A percentile compares a stretch with the other conserved stretches of the same genome.
Evolutionary conservation across 306 rosid genomes (phyloP).

Genomic region (Corylus americana): DNA sequence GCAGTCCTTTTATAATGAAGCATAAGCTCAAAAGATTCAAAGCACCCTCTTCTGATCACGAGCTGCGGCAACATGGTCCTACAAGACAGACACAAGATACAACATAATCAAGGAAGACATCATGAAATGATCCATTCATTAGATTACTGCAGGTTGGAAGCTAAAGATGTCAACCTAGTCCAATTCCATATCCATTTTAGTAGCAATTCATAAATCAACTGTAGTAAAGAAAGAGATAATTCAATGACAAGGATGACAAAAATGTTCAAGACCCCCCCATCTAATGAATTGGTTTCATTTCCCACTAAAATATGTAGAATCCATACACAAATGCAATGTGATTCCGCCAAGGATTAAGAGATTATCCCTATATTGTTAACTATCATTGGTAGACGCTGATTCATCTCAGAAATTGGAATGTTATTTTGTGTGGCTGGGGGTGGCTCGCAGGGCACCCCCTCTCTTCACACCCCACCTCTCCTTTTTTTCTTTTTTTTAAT

Average conservation of each 20-base stretch:
- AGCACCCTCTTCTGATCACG: conserved; percentile 83
- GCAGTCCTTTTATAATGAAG: conserved; percentile 24
- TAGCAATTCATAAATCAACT: background rate
- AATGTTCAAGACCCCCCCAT: background rate
- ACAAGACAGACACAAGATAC: conserved; percentile 35
- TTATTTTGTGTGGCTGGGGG: too few species aligned
- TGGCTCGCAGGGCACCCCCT: too few species aligned
- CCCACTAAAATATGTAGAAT: background rate
- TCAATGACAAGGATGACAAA: background rate
- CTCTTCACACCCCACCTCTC: too few species aligned
- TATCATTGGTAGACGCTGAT: too few species aligned
- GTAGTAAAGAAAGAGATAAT: background rate
- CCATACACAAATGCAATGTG: background rate
- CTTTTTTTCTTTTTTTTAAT: too few species aligned
- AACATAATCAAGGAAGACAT: conserved; percentile 21
- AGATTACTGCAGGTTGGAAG: background rate
- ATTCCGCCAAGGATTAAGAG: too few species aligned
- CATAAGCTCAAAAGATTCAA: conserved; percentile 33
- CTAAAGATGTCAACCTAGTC: background rate
- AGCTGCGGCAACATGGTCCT: conserved; percentile 86
- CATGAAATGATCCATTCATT: conserved; percentile 3
- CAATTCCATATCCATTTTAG: background rate
- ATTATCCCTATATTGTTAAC: too few species aligned
- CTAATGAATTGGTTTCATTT: background rate
- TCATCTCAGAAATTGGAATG: too few species aligned